Percentiles rank a stretch among this genome's conserved stretches.
Evolutionary conservation across 2,329 filamentous ascomycete species (phyloP).

Genomic region (Fusarium goolgardi): DNA sequence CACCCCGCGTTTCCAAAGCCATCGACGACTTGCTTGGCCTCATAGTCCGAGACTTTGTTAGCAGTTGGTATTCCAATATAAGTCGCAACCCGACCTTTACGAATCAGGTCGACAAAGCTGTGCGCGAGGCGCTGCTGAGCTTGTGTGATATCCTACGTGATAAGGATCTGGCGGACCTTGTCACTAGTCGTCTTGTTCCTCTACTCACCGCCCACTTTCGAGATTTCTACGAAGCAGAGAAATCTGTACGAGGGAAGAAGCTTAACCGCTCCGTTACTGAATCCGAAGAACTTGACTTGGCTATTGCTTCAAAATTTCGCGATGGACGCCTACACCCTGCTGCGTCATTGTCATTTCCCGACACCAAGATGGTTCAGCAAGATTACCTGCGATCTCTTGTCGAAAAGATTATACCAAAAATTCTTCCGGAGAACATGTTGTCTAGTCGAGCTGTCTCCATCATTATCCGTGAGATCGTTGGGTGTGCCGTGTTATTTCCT

Average conservation of each 20-base stretch:
- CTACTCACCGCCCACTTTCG: conserved; percentile 88
- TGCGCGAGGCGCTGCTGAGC: conserved; percentile 77
- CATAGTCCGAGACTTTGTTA: conserved; percentile 85
- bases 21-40: conserved; percentile 82
- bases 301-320: conserved; percentile 93
- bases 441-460: conserved; percentile 84
- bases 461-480: conserved; percentile 88
- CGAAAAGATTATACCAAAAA: conserved; percentile 74
- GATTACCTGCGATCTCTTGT: conserved; percentile 85
- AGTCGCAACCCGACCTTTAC: conserved; percentile 83
- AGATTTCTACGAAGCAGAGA: conserved; percentile 92
- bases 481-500: conserved; percentile 89
- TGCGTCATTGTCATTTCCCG: conserved; percentile 82
- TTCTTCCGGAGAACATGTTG: conserved; percentile 79
- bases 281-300: conserved; percentile 93
- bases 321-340: conserved; percentile 91
- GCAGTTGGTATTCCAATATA: conserved; percentile 89
- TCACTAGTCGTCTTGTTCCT: conserved; percentile 85
- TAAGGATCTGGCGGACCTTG: conserved; percentile 84
- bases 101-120: conserved; percentile 85
- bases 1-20: conserved; percentile 80
- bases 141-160: conserved; percentile 78
- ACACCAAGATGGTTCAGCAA: conserved; percentile 87
- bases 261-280: conserved; percentile 92
- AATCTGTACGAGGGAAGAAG: conserved; percentile 85